These are phyloP conservation scores for Madurella fahalii DNA, from an alignment of 2,329 filamentous ascomycete genomes.

Conservation along the genomic window DNA sequence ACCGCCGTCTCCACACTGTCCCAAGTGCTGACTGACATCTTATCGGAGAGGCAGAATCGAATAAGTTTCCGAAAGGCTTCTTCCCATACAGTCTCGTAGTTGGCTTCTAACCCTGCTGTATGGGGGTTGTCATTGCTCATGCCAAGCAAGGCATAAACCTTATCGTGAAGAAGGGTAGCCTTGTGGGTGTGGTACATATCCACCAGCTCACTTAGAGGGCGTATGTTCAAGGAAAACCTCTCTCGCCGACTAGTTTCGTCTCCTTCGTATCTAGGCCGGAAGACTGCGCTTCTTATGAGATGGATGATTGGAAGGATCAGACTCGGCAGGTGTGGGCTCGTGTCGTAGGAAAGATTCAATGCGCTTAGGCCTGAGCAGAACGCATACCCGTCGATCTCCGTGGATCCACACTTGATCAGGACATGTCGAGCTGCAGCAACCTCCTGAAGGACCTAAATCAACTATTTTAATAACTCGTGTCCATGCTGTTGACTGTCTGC, in stretches of 20 bases:
- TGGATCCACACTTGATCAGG: background rate
- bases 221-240: conserved; percentile 7
- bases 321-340: background rate
- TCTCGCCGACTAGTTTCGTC: background rate
- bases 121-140: background rate
- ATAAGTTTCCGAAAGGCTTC: background rate
- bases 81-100: background rate
- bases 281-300: conserved; percentile 3
- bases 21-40: background rate
- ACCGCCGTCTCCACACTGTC: background rate
- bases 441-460: conserved; percentile 3
- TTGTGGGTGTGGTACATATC: conserved; percentile 6
- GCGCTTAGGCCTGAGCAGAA: background rate
- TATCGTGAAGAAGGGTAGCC: background rate
- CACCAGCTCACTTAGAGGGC: conserved; percentile 9
- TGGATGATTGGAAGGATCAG: background rate
- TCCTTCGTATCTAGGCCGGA: background rate
- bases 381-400: background rate
- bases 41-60: background rate
- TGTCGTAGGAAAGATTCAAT: background rate
- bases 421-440: conserved; percentile 6
- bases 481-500: background rate
- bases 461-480: background rate
- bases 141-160: background rate
- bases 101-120: background rate